phyloP scores from a whole-genome alignment of 108 stramenopile genomes.

The Craspedostauros australis region DNA sequence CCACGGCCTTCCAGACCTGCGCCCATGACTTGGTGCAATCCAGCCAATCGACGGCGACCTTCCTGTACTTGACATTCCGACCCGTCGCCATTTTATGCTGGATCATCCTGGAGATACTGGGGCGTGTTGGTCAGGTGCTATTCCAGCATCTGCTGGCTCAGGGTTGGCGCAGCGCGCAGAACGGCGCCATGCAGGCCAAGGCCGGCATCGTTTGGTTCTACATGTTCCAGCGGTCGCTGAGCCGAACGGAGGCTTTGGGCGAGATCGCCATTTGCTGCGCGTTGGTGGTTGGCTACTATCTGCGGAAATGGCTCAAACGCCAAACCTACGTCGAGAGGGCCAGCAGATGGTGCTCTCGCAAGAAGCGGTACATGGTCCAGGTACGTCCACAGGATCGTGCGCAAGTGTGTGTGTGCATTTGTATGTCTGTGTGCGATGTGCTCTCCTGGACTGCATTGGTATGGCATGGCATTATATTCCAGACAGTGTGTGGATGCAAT shows the following conservation, averaged over 20 bases:
- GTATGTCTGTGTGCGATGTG: too few relatives aligned
- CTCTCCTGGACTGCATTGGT: too few relatives aligned
- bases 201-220: slow-evolving; percentile 35
- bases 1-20: slow-evolving; percentile 17
- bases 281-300: slow-evolving; percentile 30
- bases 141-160: slow-evolving; percentile 34
- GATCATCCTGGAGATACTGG: slow-evolving; percentile 29
- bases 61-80: slow-evolving; percentile 40
- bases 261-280: slow-evolving; percentile 26
- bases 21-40: slow-evolving; percentile 32
- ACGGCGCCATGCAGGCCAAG: slow-evolving; percentile 33
- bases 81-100: slow-evolving; percentile 40
- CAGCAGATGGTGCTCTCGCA: slow-evolving; percentile 31
- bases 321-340: slow-evolving; percentile 55
- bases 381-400: slow-evolving; percentile 7
- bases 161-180: slow-evolving; percentile 34
- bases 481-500: too few relatives aligned
- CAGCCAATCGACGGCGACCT: slow-evolving; percentile 22
- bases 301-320: slow-evolving; percentile 51
- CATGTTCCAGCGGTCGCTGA: slow-evolving; percentile 40
- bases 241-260: slow-evolving; percentile 44
- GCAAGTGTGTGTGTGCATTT: not conserved
- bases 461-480: too few relatives aligned
- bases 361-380: slow-evolving; percentile 24
- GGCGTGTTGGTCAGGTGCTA: slow-evolving; percentile 23